These are phyloP conservation scores for Meredithiella fracta DNA, from an alignment of 2,329 filamentous ascomycete genomes.

Conservation along the genomic window DNA sequence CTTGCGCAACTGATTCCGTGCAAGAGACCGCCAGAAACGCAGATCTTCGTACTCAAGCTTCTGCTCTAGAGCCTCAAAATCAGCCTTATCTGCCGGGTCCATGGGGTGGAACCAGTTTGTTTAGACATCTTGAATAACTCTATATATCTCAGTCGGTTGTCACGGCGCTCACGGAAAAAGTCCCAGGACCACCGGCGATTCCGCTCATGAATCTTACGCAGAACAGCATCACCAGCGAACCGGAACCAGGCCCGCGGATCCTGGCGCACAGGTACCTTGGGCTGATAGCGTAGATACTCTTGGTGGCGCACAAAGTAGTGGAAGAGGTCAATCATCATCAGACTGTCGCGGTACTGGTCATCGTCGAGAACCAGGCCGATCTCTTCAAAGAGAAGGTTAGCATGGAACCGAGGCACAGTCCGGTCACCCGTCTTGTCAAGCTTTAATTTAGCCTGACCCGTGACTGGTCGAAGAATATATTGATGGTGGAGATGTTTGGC, in stretches of 20 bases:
- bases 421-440: constrained; percentile 80
- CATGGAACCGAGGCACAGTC: constrained; percentile 72
- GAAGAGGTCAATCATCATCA: constrained; percentile 98
- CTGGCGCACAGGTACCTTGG: constrained; percentile 69
- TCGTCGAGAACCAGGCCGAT: constrained; percentile 96
- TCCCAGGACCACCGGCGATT: constrained; percentile 93
- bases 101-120: constrained; percentile 44
- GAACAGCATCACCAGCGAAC: constrained; percentile 78
- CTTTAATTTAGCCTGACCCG: constrained; percentile 83
- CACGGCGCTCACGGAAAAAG: constrained; percentile 81
- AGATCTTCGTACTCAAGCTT: constrained; percentile 90
- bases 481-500: constrained; percentile 44
- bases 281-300: constrained; percentile 86
- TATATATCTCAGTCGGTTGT: constrained; percentile 79
- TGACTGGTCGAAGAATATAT: constrained; percentile 91
- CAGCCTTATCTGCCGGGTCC: constrained; percentile 50
- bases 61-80: constrained; percentile 61
- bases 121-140: constrained; percentile 76
- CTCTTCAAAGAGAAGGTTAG: constrained; percentile 84
- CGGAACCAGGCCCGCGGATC: constrained; percentile 82
- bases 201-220: constrained; percentile 86
- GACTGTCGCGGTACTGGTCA: constrained; percentile 85
- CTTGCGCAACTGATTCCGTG: constrained; percentile 84
- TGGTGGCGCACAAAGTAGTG: constrained; percentile 97
- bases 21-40: constrained; percentile 89